Evolutionary conservation across 1,284 basidiomycete genomes (phyloP), one percentile per base, ranked within the genome.

Genomic region (Austropuccinia psidii): DNA sequence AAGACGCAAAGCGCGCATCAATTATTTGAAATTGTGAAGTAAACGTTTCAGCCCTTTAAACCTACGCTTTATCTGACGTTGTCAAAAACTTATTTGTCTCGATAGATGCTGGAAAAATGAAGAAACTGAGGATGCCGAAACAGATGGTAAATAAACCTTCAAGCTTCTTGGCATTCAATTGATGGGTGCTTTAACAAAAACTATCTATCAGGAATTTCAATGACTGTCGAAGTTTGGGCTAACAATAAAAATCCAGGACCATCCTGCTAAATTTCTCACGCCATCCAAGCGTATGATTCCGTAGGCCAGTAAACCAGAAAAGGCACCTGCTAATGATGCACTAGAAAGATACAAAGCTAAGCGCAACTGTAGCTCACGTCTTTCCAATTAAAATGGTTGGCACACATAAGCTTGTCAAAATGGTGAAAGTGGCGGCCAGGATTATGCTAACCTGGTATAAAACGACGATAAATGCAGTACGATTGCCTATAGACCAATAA

Each of bases 161-260:
- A 31, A 66, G n/a, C n/a, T n/a, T 47, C 64, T 52, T 49, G 47
- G 27, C 27, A 11, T 11, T 39, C 13, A 9, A 64, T 45, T 15
- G 49, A 52, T n/a, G 49, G 21, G 8, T 13, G 11, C 41, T n/a
- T n/a, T n/a, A n/a, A n/a, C n/a, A n/a, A n/a, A n/a, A n/a, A n/a
- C n/a, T n/a, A n/a, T n/a, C n/a, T 45, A n/a, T n/a, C n/a, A n/a
- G n/a, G 11, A 45, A n/a, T 11, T 11, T 45, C 43, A 11, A 11
- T 45, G 11, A 11, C n/a, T n/a, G 8, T 9, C 19, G 11, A 64
- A 31, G 43, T 19, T 43, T 31, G 8, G 21, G 35, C 64, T 31
- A 19, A 66, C 64, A 37, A 66, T 66, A 35, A 66, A 66, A 31
- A 66, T 66, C 64, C 64, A 66, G 13, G 64, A 45, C 64, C 64